Conservation (phyloP, 306 rosid genomes). For the Cicer pinnatifidum region DNA sequence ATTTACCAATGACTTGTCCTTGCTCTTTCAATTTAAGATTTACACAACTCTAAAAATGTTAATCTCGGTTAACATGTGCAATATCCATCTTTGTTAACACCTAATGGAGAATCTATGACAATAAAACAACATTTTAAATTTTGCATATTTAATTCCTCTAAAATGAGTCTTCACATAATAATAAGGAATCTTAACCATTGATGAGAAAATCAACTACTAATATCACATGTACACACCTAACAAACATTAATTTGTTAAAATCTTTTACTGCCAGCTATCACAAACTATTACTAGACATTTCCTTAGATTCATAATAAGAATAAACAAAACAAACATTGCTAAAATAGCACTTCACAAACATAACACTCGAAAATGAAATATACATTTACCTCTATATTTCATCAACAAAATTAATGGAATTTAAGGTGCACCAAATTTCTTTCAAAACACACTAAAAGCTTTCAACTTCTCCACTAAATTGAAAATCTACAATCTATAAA, state of each 20-base stretch:
- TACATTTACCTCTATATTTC: not conserved
- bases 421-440: not conserved
- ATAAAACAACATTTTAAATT: not conserved
- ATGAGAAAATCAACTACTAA: not conserved
- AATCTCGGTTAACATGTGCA: not conserved
- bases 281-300: not conserved
- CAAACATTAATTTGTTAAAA: not conserved
- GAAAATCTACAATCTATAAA: not conserved
- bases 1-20: conserved; percentile 11
- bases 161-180: not conserved
- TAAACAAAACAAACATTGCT: not conserved
- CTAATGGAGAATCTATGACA: not conserved
- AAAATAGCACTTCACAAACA: not conserved
- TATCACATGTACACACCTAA: not conserved
- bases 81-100: not conserved
- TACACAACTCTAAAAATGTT: not conserved
- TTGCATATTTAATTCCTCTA: conserved; percentile 6
- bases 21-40: not conserved
- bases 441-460: not conserved
- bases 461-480: not conserved
- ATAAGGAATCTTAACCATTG: not conserved
- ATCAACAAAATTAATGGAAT: not conserved
- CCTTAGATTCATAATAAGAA: not conserved
- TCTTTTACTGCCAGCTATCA: not conserved
- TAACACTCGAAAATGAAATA: not conserved